Evolutionary conservation across 2,329 filamentous ascomycete genomes (phyloP).

Genomic region (Cercospora zeina): DNA sequence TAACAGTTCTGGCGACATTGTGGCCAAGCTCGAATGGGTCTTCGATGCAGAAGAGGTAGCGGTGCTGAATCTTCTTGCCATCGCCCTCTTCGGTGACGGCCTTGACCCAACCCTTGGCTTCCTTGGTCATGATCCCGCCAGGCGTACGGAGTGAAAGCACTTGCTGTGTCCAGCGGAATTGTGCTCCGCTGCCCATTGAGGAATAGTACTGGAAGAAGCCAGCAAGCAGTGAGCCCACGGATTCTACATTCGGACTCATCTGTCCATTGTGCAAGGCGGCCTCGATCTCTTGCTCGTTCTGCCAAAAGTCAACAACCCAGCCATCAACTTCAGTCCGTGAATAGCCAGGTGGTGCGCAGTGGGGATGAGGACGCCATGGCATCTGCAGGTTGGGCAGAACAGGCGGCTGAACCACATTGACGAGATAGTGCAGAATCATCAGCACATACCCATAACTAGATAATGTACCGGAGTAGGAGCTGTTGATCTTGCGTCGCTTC

Average conservation of each 20-base stretch:
- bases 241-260: slow-evolving; percentile 68
- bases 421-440: slow-evolving; percentile 88
- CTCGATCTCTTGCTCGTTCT: slow-evolving; percentile 69
- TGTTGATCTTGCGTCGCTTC: slow-evolving; percentile 81
- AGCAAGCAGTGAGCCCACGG: slow-evolving; percentile 68
- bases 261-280: slow-evolving; percentile 58
- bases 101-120: slow-evolving; percentile 81
- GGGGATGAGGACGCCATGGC: slow-evolving; percentile 49
- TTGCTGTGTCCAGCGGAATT: slow-evolving; percentile 78
- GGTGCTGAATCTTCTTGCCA: slow-evolving; percentile 66
- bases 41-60: slow-evolving; percentile 86
- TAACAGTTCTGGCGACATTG: slow-evolving; percentile 85
- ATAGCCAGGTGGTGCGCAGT: slow-evolving; percentile 32
- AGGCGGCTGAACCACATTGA: slow-evolving; percentile 77
- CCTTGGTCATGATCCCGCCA: slow-evolving; percentile 71
- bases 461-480: slow-evolving; percentile 79
- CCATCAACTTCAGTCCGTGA: slow-evolving; percentile 52
- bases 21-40: slow-evolving; percentile 88
- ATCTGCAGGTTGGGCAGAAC: slow-evolving; percentile 81
- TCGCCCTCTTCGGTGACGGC: slow-evolving; percentile 66
- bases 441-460: slow-evolving; percentile 89
- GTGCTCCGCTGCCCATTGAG: slow-evolving; percentile 58
- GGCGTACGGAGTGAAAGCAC: slow-evolving; percentile 73
- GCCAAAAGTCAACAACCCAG: slow-evolving; percentile 72
- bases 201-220: slow-evolving; percentile 86